phyloP scores from a whole-genome alignment of 192 early-diverging fungal genomes.

The Coemansia sp. region DNA sequence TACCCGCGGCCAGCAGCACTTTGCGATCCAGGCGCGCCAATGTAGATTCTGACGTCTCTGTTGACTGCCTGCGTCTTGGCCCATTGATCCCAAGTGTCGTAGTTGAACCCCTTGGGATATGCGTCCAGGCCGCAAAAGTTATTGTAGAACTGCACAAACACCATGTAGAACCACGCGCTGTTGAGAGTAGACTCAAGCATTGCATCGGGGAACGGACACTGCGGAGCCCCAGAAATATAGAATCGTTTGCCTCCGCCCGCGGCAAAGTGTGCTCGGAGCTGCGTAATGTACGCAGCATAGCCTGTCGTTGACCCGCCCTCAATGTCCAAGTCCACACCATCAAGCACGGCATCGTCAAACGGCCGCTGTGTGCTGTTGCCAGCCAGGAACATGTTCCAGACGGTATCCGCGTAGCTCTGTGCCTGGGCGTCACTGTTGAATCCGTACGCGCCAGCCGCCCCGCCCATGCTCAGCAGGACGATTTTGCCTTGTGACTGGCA shows the following conservation, averaged over 20 bases:
- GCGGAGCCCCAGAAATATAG: conserved; percentile 64
- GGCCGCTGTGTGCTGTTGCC: conserved; percentile 61
- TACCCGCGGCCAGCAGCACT: conserved; percentile 60
- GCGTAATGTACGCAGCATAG: conserved; percentile 57
- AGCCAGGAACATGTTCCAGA: conserved; percentile 67
- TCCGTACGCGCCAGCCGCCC: conserved; percentile 64
- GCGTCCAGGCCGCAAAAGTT: conserved; percentile 63
- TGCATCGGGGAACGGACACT: conserved; percentile 65
- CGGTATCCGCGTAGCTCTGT: conserved; percentile 56
- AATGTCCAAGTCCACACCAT: conserved; percentile 67
- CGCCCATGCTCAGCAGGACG: conserved; percentile 68
- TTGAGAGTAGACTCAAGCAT: conserved; percentile 62
- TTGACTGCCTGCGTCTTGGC: conserved; percentile 60
- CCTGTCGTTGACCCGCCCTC: conserved; percentile 57
- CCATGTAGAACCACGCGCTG: conserved; percentile 65
- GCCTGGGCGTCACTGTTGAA: conserved; percentile 55
- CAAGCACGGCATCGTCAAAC: conserved; percentile 63
- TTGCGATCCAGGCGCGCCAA: conserved; percentile 63
- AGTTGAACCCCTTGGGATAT: conserved; percentile 59
- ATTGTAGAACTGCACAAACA: conserved; percentile 72
- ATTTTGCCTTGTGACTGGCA: conserved; percentile 70
- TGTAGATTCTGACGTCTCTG: conserved; percentile 61
- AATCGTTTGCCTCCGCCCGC: conserved; percentile 53
- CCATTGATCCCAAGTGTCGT: conserved; percentile 65
- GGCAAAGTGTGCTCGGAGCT: conserved; percentile 54